Percentiles rank a stretch among this genome's conserved stretches.
These are phyloP conservation scores for Xylaria sp. DNA, from an alignment of 2,329 filamentous ascomycete species.

Conservation along the genomic window DNA sequence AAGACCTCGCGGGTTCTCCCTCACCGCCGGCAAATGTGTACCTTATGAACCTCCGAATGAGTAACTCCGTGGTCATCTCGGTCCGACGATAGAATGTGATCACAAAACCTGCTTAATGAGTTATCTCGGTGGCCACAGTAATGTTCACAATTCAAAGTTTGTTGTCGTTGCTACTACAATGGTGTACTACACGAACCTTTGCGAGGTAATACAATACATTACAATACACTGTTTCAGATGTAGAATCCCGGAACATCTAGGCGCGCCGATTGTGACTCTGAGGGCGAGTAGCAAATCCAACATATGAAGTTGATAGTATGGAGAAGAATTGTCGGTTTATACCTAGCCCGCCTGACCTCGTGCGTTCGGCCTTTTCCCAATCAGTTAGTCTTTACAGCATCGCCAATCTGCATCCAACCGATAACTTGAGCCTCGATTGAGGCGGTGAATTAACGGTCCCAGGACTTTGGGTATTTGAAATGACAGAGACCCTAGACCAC, in stretches of 20 bases:
- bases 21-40: conserved; percentile 28
- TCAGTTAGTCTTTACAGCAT: conserved; percentile 1
- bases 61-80: conserved; percentile 2
- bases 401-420: neutral
- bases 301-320: neutral
- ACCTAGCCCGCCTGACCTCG: neutral
- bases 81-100: conserved; percentile 1
- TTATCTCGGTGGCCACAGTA: neutral
- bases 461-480: conserved; percentile 37
- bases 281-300: neutral
- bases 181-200: neutral
- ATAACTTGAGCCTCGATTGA: conserved; percentile 21
- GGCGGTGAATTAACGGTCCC: conserved; percentile 33
- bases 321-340: neutral
- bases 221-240: conserved; percentile 15
- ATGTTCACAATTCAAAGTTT: conserved; percentile 4
- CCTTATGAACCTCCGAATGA: neutral
- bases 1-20: conserved; percentile 24
- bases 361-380: neutral
- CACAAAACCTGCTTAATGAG: neutral
- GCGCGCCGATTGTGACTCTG: conserved; percentile 8
- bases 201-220: conserved; percentile 3
- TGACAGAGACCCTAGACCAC: conserved; percentile 31
- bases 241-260: conserved; percentile 11
- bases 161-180: conserved; percentile 9